These are phyloP conservation scores for Sporisorium scitamineum DNA, from an alignment of 1,284 basidiomycete genomes.

Conservation along the genomic window DNA sequence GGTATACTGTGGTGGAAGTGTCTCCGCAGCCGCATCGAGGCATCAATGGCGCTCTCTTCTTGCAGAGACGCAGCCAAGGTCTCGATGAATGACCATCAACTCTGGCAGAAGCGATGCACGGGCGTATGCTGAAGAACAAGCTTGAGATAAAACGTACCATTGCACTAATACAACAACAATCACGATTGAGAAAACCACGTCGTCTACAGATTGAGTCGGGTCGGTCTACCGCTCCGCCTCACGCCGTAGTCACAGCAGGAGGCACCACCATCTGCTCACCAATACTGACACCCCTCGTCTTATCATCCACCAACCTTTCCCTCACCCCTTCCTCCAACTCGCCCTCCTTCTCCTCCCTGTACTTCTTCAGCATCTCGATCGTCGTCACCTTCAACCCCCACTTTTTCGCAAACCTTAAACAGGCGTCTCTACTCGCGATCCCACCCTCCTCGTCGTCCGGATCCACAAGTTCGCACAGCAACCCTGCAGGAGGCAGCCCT, in stretches of 20 bases:
- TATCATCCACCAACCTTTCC: constrained; percentile 14
- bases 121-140: no score
- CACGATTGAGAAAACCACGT: no score
- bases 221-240: neutral
- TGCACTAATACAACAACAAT: neutral
- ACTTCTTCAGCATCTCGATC: constrained; percentile 77
- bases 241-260: constrained; percentile 17
- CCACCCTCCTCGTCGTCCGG: constrained; percentile 84
- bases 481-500: constrained; percentile 80
- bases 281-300: constrained; percentile 40
- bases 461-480: constrained; percentile 95
- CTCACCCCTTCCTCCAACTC: constrained; percentile 21
- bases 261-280: constrained; percentile 47
- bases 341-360: constrained; percentile 56
- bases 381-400: constrained; percentile 95
- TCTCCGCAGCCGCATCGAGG: no score
- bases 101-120: no score
- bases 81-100: no score
- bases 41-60: no score
- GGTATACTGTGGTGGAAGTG: no score
- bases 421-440: constrained; percentile 97
- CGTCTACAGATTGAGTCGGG: no score
- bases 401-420: constrained; percentile 87
- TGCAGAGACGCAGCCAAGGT: no score
- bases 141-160: no score